Evolutionary conservation across 2,329 filamentous ascomycete genomes (phyloP).

Genomic region (Lomentospora prolificans): DNA sequence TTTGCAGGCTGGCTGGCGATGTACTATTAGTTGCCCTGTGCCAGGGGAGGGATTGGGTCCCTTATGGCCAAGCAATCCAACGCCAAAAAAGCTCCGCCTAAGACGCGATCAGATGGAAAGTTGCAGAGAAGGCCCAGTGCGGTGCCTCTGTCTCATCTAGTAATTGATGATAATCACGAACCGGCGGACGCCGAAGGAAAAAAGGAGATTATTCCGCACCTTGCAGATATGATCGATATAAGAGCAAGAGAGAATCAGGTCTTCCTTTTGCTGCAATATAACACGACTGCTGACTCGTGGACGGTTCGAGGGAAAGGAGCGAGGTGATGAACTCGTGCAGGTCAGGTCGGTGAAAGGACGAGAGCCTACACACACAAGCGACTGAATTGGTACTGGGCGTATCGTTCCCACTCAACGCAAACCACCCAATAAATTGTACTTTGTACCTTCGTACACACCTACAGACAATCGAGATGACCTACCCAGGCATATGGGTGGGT

Average conservation of each 20-base stretch:
- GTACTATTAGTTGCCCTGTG: not conserved
- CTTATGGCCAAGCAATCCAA: not conserved
- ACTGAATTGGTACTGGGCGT: too few species aligned
- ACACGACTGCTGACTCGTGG: not conserved
- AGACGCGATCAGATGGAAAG: not conserved
- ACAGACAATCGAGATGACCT: too few species aligned
- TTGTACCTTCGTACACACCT: too few species aligned
- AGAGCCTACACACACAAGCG: too few species aligned
- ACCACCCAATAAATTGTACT: too few species aligned
- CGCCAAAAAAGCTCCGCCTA: not conserved
- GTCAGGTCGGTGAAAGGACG: too few species aligned
- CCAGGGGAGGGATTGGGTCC: not conserved
- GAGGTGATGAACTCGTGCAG: not conserved
- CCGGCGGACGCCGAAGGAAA: not conserved
- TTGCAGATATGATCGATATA: not conserved
- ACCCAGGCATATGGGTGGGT: too few species aligned
- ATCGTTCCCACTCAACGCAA: too few species aligned
- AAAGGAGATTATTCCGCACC: not conserved
- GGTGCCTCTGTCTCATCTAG: not conserved
- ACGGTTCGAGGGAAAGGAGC: not conserved
- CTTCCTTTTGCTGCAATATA: not conserved
- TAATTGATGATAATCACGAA: constrained; percentile 1
- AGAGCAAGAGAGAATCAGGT: not conserved
- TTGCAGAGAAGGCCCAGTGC: not conserved
- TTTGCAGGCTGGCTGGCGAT: too few species aligned